Conservation (phyloP, 1,139 yeast genomes). For the Kurtzmaniella natalensis region DNA sequence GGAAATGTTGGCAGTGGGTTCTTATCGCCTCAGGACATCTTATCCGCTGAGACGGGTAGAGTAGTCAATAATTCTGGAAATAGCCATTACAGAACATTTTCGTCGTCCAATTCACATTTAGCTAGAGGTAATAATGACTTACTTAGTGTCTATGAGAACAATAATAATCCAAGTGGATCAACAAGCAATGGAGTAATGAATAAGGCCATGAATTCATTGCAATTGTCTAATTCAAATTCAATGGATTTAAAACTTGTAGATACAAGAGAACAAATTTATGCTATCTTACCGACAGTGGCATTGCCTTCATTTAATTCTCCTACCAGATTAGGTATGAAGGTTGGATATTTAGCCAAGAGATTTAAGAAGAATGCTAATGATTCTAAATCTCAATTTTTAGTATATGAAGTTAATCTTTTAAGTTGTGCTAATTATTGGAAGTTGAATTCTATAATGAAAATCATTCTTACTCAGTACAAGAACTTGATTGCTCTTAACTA, state of each 20-base stretch:
- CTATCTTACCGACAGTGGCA: constrained; percentile 56
- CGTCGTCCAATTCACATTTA: not conserved
- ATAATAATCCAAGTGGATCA: not conserved
- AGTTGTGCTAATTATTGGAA: constrained; percentile 68
- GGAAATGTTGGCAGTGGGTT: constrained; percentile 32
- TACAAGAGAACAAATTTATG: constrained; percentile 55
- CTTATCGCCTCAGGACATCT: constrained; percentile 29
- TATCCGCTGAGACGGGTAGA: constrained; percentile 2
- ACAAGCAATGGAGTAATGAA: too few relatives aligned
- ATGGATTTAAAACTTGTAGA: constrained; percentile 20
- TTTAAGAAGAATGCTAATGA: constrained; percentile 13
- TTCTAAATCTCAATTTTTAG: constrained; percentile 21
- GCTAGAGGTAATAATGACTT: not conserved
- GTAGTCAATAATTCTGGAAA: constrained; percentile 7
- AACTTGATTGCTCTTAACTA: constrained; percentile 53
- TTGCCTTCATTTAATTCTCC: constrained; percentile 68
- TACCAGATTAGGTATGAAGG: constrained; percentile 63
- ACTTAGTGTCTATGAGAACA: not conserved
- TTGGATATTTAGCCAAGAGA: constrained; percentile 61
- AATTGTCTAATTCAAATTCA: too few relatives aligned
- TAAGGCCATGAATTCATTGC: too few relatives aligned
- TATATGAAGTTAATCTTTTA: constrained; percentile 58
- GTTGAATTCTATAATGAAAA: constrained; percentile 52
- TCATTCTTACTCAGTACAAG: constrained; percentile 63
- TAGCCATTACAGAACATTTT: not conserved